A percentile compares a stretch with the other conserved stretches of the same genome.
Conservation (phyloP, 2,329 filamentous ascomycete species). For the Talaromyces amestolkiae region DNA sequence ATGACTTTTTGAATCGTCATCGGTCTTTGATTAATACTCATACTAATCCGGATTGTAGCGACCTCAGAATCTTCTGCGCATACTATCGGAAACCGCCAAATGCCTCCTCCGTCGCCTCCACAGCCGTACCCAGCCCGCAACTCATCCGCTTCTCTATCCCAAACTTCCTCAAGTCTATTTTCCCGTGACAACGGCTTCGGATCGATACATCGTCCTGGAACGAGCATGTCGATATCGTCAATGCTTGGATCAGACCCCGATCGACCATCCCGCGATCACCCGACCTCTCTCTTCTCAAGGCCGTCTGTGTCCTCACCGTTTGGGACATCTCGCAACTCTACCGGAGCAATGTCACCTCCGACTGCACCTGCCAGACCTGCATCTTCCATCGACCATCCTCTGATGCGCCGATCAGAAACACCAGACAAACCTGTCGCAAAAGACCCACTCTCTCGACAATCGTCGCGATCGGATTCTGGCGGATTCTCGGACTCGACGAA, state of each 20-base stretch:
- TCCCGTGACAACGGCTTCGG: constrained; percentile 56
- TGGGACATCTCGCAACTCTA: constrained; percentile 31
- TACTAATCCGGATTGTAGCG: background rate
- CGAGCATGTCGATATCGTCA: constrained; percentile 73
- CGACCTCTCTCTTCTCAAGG: constrained; percentile 49
- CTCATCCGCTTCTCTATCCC: constrained; percentile 40
- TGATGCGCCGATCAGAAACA: constrained; percentile 67
- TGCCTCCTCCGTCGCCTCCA: constrained; percentile 53
- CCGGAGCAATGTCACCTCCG: constrained; percentile 45
- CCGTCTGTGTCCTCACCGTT: constrained; percentile 36
- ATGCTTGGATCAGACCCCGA: constrained; percentile 60
- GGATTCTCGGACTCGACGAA: constrained; percentile 34
- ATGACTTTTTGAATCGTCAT: background rate
- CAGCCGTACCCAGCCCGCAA: constrained; percentile 46
- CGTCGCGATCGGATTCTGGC: constrained; percentile 39
- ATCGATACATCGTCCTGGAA: constrained; percentile 55
- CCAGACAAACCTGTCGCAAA: constrained; percentile 66
- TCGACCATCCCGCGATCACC: constrained; percentile 46
- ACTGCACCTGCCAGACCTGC: constrained; percentile 42
- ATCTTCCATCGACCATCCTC: constrained; percentile 56
- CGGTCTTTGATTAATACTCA: background rate
- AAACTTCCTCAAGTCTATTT: constrained; percentile 38
- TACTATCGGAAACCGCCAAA: constrained; percentile 42
- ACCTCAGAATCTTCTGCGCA: constrained; percentile 31
- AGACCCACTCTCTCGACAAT: constrained; percentile 33